Evolutionary conservation across 805 yeast species (phyloP).

Genomic region (Nakazawaea ambrosiae): DNA sequence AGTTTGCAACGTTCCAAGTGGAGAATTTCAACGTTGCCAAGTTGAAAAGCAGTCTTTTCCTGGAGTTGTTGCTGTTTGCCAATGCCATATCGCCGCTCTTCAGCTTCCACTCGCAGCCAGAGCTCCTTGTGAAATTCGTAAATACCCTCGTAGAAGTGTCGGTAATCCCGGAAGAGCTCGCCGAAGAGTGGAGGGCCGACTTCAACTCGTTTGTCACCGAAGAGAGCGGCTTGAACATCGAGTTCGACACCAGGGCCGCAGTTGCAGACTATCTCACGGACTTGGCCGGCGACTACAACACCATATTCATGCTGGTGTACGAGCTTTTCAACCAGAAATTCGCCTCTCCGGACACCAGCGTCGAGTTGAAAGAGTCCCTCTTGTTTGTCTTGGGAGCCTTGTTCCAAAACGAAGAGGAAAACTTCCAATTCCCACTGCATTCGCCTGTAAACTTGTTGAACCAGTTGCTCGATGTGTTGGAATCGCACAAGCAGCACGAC

Average conservation of each 20-base stretch:
- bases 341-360: background rate
- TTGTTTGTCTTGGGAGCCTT: constrained; percentile 33
- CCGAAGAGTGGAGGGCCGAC: constrained; percentile 49
- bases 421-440: constrained; percentile 15
- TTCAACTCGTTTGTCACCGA: constrained; percentile 66
- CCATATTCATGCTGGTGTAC: constrained; percentile 17
- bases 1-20: constrained; percentile 17
- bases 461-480: constrained; percentile 12
- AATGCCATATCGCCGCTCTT: constrained; percentile 15
- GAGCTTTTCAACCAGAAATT: constrained; percentile 12
- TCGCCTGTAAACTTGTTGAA: constrained; percentile 19
- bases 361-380: constrained; percentile 29
- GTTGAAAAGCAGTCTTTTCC: constrained; percentile 17
- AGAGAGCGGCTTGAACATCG: constrained; percentile 62
- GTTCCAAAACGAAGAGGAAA: constrained; percentile 30
- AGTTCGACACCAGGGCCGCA: constrained; percentile 51
- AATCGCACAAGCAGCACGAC: constrained; percentile 17
- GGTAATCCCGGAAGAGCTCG: constrained; percentile 32
- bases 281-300: constrained; percentile 31
- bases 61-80: constrained; percentile 25
- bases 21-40: constrained; percentile 16
- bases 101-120: constrained; percentile 15
- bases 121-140: constrained; percentile 13
- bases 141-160: constrained; percentile 31
- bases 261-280: constrained; percentile 50